A percentile compares a stretch with the other conserved stretches of the same genome.
These are phyloP conservation scores for Ascoidea rubescens DNA, from an alignment of 805 yeast genomes.

Conservation along the genomic window DNA sequence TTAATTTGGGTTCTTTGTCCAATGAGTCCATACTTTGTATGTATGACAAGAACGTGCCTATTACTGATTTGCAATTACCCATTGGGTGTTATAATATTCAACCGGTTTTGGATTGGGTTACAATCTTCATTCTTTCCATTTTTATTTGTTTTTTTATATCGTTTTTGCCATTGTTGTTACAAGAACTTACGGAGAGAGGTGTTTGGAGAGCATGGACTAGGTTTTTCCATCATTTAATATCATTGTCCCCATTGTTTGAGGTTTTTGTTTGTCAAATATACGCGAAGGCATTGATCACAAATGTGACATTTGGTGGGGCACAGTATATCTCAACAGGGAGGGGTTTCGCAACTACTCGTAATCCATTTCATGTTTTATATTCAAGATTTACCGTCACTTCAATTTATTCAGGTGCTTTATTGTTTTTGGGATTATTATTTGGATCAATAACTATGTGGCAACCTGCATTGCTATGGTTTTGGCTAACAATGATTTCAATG, in stretches of 20 bases:
- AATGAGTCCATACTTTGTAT: conserved; percentile 48
- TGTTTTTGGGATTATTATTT: conserved; percentile 38
- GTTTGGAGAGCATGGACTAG: conserved; percentile 52
- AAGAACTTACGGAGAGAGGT: conserved; percentile 67
- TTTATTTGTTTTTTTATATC: conserved; percentile 64
- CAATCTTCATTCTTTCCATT: conserved; percentile 59
- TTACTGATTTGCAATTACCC: conserved; percentile 50
- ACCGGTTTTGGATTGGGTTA: conserved; percentile 62
- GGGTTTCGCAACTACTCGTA: conserved; percentile 66
- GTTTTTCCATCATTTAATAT: conserved; percentile 49
- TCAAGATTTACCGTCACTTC: conserved; percentile 58
- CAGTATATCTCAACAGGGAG: conserved; percentile 73
- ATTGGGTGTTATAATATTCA: conserved; percentile 56
- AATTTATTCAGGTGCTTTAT: conserved; percentile 46
- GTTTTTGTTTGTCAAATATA: conserved; percentile 69
- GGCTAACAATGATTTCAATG: conserved; percentile 45
- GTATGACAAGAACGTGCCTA: conserved; percentile 41
- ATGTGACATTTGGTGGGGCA: conserved; percentile 68
- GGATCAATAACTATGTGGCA: conserved; percentile 54
- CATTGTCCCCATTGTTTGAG: conserved; percentile 68
- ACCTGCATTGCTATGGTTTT: conserved; percentile 38
- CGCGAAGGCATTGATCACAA: conserved; percentile 54
- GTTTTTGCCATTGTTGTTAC: conserved; percentile 62
- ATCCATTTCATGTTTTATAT: conserved; percentile 50
- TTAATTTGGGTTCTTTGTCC: conserved; percentile 51